Conservation (phyloP, 116 monocot genomes). For the Zostera marina region DNA sequence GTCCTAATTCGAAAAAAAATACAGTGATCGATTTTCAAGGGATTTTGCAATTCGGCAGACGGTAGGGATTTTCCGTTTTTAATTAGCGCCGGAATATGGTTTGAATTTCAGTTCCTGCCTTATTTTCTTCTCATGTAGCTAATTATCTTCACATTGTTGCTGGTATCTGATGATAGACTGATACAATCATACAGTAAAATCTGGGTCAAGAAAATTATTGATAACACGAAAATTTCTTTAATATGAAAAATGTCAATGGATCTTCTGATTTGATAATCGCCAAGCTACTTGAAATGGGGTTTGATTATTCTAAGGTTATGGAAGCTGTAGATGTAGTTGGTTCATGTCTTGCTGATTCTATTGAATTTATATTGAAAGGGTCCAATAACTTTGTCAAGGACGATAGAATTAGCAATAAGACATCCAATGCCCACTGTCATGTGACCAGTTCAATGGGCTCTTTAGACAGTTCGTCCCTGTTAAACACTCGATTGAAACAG, state of each 20-base stretch:
- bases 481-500: constrained; percentile 33
- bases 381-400: constrained; percentile 5
- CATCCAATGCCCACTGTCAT: constrained; percentile 2
- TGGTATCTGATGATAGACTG: too few relatives aligned
- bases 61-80: too few relatives aligned
- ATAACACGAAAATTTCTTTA: background rate
- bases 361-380: constrained; percentile 61
- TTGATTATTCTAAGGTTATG: constrained; percentile 39
- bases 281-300: constrained; percentile 81
- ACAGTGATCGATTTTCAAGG: too few relatives aligned
- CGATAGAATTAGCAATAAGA: background rate
- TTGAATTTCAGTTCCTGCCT: too few relatives aligned
- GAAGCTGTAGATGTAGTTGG: constrained; percentile 60
- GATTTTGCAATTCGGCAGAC: too few relatives aligned
- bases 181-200: too few relatives aligned
- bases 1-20: too few relatives aligned
- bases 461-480: background rate
- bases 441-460: constrained; percentile 8
- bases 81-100: too few relatives aligned
- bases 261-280: constrained; percentile 52
- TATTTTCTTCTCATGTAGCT: too few relatives aligned
- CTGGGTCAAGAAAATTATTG: background rate
- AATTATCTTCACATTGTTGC: too few relatives aligned
- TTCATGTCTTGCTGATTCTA: constrained; percentile 41
- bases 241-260: constrained; percentile 24